Evolutionary conservation across 139 green algal genomes (phyloP).

Genomic region (Diplosphaera chodatii): DNA sequence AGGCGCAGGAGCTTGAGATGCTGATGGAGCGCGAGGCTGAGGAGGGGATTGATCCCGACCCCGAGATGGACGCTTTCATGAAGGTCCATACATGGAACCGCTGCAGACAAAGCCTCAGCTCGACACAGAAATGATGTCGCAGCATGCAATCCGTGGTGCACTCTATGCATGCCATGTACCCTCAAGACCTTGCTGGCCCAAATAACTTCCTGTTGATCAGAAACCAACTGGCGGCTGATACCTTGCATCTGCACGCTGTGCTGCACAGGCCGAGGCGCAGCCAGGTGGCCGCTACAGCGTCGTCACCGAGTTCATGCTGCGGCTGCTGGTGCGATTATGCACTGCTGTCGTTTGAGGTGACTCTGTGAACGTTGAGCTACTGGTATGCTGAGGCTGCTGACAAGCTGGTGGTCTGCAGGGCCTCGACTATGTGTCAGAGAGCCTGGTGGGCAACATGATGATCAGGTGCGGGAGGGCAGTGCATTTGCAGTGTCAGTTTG

Average conservation of each 20-base stretch:
- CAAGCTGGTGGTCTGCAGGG: not conserved
- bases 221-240: too few species aligned
- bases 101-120: too few species aligned
- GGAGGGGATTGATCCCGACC: constrained; percentile 15
- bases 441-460: constrained; percentile 66
- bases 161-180: too few species aligned
- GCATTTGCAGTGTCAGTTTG: too few species aligned
- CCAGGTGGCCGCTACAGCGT: not conserved
- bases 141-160: too few species aligned
- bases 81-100: too few species aligned
- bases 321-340: not conserved
- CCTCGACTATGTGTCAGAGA: constrained; percentile 46
- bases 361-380: too few species aligned
- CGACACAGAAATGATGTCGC: too few species aligned
- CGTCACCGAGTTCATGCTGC: not conserved
- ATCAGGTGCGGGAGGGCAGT: constrained; percentile 6
- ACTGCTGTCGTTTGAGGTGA: not conserved
- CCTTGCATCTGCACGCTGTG: too few species aligned
- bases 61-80: constrained; percentile 21
- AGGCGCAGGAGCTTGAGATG: constrained; percentile 9
- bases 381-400: too few species aligned
- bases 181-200: too few species aligned
- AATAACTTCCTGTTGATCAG: too few species aligned
- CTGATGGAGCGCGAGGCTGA: constrained; percentile 16
- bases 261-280: not conserved